A percentile compares a stretch with the other conserved stretches of the same genome.
phyloP scores from a whole-genome alignment of 148 eudicot species.

The Chenopodium quinoa region DNA sequence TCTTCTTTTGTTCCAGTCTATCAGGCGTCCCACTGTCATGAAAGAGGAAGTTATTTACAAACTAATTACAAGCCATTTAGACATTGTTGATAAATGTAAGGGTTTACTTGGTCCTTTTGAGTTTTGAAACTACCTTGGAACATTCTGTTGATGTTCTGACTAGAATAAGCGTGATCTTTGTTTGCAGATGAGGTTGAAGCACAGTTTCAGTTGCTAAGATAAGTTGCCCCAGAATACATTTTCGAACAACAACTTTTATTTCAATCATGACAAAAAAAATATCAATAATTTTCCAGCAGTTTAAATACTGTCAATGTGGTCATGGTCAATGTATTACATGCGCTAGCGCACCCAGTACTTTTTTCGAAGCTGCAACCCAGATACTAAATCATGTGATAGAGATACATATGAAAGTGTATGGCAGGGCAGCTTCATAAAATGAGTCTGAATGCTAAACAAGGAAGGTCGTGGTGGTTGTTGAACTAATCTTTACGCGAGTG shows the following conservation, averaged over 20 bases:
- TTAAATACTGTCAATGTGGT: no score
- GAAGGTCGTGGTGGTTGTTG: no score
- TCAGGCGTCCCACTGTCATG: conserved; percentile 56
- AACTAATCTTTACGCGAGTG: no score
- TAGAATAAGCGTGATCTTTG: conserved; percentile 2
- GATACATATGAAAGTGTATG: no score
- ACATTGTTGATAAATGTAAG: conserved; percentile 70
- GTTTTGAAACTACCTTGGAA: neutral
- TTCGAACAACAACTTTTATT: conserved; percentile 31
- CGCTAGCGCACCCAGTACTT: no score
- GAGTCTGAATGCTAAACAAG: no score
- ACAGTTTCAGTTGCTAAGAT: conserved; percentile 57
- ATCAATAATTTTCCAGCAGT: no score
- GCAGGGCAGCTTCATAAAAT: no score
- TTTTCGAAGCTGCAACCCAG: no score
- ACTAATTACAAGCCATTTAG: conserved; percentile 44
- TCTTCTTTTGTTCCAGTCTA: conserved; percentile 63
- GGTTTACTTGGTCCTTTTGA: neutral
- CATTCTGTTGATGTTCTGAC: neutral
- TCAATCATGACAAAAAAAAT: no score
- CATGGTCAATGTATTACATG: no score
- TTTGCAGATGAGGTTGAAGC: conserved; percentile 70
- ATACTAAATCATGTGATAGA: no score
- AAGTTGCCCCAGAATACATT: conserved; percentile 72
- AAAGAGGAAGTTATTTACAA: conserved; percentile 73